These are phyloP conservation scores for Adansonia digitata DNA, from an alignment of 345 rosid genomes.

Conservation along the genomic window DNA sequence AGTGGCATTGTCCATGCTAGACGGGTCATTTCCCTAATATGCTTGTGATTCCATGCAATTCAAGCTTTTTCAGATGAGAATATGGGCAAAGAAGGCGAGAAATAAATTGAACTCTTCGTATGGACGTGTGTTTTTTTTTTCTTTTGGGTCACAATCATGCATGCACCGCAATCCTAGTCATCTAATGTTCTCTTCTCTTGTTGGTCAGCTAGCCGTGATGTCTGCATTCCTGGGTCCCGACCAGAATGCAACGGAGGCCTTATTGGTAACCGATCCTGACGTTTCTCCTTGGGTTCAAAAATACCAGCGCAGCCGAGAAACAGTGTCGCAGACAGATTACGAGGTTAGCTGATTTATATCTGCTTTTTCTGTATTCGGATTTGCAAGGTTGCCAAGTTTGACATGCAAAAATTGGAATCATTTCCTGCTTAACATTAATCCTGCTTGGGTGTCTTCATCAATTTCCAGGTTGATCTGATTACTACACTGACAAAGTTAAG, in stretches of 20 bases:
- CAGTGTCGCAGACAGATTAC: conserved; percentile 86
- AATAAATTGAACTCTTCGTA: background rate
- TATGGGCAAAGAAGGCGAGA: background rate
- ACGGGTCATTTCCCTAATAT: background rate
- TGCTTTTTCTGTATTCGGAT: background rate
- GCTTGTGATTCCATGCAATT: background rate
- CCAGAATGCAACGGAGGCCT: conserved; percentile 69
- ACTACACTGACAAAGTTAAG: conserved; percentile 77
- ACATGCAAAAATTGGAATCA: background rate
- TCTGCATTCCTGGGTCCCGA: conserved; percentile 96
- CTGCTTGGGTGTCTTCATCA: no score
- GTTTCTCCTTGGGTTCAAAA: conserved; percentile 82
- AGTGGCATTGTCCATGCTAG: background rate
- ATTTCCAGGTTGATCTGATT: conserved; percentile 88
- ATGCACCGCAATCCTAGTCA: background rate
- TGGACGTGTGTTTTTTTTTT: background rate
- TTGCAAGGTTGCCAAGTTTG: background rate
- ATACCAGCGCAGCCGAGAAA: conserved; percentile 89
- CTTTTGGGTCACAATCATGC: background rate
- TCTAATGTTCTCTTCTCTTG: conserved; percentile 13
- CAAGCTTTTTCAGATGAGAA: background rate
- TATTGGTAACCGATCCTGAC: conserved; percentile 58
- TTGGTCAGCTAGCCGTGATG: conserved; percentile 77
- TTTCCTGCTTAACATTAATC: background rate
- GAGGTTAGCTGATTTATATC: conserved; percentile 46